Conservation (phyloP, 768 basidiomycete genomes). For the Cystobasidiopsis lactophilus region DNA sequence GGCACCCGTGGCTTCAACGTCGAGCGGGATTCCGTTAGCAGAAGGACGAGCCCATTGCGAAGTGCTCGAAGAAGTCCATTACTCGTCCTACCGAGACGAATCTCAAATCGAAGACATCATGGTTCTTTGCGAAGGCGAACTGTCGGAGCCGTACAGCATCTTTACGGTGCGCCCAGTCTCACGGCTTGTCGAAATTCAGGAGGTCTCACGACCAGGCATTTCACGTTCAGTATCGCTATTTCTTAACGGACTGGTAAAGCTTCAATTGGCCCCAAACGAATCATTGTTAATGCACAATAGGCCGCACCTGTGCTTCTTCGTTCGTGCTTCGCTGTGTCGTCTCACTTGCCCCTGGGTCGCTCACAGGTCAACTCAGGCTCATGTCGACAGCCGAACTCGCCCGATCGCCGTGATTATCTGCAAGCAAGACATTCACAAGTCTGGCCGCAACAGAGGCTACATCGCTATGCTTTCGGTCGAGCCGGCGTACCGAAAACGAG, state of each 20-base stretch:
- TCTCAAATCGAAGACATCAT: conserved; percentile 44
- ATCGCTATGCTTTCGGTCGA: conserved; percentile 93
- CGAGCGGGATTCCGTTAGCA: too few relatives aligned
- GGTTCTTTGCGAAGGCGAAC: conserved; percentile 66
- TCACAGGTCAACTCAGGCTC: conserved; percentile 12
- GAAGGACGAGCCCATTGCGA: background rate
- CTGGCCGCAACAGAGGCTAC: conserved; percentile 59
- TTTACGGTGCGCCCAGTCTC: conserved; percentile 22
- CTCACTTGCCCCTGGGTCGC: background rate
- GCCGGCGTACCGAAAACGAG: conserved; percentile 62
- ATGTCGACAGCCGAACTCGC: too few relatives aligned
- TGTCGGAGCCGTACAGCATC: conserved; percentile 86
- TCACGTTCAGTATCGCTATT: conserved; percentile 48
- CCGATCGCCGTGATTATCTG: conserved; percentile 75
- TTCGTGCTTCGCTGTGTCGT: background rate
- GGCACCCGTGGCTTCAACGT: too few relatives aligned
- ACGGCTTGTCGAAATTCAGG: background rate
- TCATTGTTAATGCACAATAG: conserved; percentile 49
- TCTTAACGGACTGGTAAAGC: conserved; percentile 77
- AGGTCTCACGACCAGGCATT: conserved; percentile 28
- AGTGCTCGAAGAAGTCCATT: background rate
- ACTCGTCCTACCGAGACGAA: conserved; percentile 3
- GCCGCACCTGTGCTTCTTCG: conserved; percentile 9
- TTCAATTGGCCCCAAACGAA: conserved; percentile 32
- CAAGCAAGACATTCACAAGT: conserved; percentile 79